Conservation (phyloP, 2,329 filamentous ascomycete genomes). For the Pyrenophora seminiperda region DNA sequence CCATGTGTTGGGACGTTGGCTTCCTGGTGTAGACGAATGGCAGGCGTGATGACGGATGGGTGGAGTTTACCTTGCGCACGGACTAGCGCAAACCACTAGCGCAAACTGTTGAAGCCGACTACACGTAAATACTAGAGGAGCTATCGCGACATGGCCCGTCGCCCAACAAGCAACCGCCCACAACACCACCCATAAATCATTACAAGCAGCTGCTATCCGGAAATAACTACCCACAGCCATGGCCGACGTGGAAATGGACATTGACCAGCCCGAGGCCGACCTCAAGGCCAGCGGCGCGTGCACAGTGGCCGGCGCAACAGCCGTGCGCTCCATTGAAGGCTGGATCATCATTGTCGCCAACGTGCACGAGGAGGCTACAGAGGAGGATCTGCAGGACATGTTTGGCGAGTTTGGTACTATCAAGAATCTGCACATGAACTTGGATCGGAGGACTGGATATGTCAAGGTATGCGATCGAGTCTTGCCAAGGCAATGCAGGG, state of each 20-base stretch:
- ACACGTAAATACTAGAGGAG: slow-evolving; percentile 17
- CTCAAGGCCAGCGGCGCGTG: slow-evolving; percentile 68
- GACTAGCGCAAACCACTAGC: slow-evolving; percentile 15
- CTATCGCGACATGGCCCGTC: neutral
- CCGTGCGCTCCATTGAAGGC: slow-evolving; percentile 84
- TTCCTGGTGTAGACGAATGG: neutral
- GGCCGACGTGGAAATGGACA: slow-evolving; percentile 55
- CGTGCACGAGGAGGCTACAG: slow-evolving; percentile 83
- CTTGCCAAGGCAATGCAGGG: neutral
- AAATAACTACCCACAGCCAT: slow-evolving; percentile 36
- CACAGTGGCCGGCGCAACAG: slow-evolving; percentile 74
- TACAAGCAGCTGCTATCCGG: slow-evolving; percentile 8
- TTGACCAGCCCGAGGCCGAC: slow-evolving; percentile 51
- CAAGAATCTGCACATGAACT: slow-evolving; percentile 83
- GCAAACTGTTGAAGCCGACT: neutral
- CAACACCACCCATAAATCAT: neutral
- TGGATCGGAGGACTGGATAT: slow-evolving; percentile 81
- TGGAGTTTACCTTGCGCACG: slow-evolving; percentile 4
- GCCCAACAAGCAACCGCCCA: neutral
- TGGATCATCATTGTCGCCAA: slow-evolving; percentile 90
- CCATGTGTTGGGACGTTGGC: neutral
- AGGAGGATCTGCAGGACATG: slow-evolving; percentile 79
- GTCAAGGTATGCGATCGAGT: slow-evolving; percentile 68
- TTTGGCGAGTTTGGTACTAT: slow-evolving; percentile 87
- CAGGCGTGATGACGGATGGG: neutral